Evolutionary conservation across 176 grass and related monocot species (phyloP), one percentile per base, ranked within the genome.

Genomic region (Oryza glumipatula): DNA sequence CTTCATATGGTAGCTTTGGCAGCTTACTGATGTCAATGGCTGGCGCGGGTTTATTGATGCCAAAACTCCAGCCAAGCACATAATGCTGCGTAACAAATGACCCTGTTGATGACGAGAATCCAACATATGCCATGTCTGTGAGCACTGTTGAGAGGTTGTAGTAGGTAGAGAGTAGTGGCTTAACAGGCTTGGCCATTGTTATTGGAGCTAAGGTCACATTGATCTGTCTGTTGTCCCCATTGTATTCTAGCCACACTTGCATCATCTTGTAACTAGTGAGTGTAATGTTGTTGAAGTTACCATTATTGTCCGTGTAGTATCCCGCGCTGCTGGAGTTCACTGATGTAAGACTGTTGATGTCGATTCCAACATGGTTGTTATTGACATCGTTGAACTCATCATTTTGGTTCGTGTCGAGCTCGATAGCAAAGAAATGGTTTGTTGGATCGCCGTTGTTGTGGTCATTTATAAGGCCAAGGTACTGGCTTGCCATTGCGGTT

Each of bases 351-450:
- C 22, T 11, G 4, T 88, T 78, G 72, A 88, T 61, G 17, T 88
- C 28, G 65, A 88, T 26, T 1, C 86, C 86, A 5, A 88, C 79
- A 72, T 82, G 86, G 73, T 88, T 88, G 45, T 38, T 22, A 6
- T 82, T 7, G 6, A 82, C 49, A 35, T 88, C 86, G 0, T 10
- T 1, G 21, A 41, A 65, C 15, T 77, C 77, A 2, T 22, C 7
- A 56, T 68, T 80, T 1, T 9, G 2, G 4, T 38, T 16, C 0
- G 75, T 80, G 67, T 88, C 77, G 16, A 89, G 65, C 77, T 85
- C 88, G 14, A 89, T 63, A 3, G 82, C 82, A 2, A 89, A 39
- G 48, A 85, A 3, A 17, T 39, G 82, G 35, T 81, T 76, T 43
- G 3, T 30, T 0, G 41, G 26, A 0, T 72, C 12, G n/a, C 80